Base-by-base conservation (phyloP, 306 rosid genomes). In the Castanea mollissima region DNA sequence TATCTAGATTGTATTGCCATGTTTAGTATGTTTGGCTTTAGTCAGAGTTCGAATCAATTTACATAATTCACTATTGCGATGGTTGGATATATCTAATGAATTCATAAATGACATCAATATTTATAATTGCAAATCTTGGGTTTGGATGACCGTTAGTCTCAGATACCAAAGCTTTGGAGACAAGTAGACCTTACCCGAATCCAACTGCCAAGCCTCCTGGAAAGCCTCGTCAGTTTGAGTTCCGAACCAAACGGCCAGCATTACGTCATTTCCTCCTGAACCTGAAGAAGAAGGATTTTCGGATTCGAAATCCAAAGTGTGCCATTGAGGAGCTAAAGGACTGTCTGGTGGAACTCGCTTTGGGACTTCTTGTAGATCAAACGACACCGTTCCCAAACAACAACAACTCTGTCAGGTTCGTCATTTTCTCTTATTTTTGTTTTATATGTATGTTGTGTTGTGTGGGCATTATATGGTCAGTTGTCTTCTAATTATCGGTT, bases 91-190 rank as follows among this genome's bases (percentile, higher is more conserved):
- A 41, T 41, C 12, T 41, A 41, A 41, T 41, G 46, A 41, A 41
- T 41, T 41, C 46, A 41, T 41, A 8, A 41, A 41, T 41, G 46
- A 41, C 12, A 41, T 7, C 1, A 0, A 11, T 41, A 41, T 41
- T 7, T 41, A 23, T 23, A 89, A 76, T 75, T 91, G 97, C 52
- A 92, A 84, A 69, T 87, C 96, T 51, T 92, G 99, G 91, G 89
- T 90, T 46, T 95, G 97, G 95, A 95, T 95, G 79, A 95, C 95
- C 90, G 99, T 94, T 88, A 94, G 74, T 76, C 99, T 84, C 76
- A 94, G 59, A 74, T 91, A 94, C 97, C 99, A 94, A 14, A 94
- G 93, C 89, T 91, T 92, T 1, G 97, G 99, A n/a, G 99, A 94
- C 1, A 92, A 84, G 54, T 95, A 95, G 2, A 92, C 97, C 73